A percentile compares a stretch with the other conserved stretches of the same genome.
Evolutionary conservation across 2,329 filamentous ascomycete species (phyloP).

Genomic region (Emmonsiellopsis sp.): DNA sequence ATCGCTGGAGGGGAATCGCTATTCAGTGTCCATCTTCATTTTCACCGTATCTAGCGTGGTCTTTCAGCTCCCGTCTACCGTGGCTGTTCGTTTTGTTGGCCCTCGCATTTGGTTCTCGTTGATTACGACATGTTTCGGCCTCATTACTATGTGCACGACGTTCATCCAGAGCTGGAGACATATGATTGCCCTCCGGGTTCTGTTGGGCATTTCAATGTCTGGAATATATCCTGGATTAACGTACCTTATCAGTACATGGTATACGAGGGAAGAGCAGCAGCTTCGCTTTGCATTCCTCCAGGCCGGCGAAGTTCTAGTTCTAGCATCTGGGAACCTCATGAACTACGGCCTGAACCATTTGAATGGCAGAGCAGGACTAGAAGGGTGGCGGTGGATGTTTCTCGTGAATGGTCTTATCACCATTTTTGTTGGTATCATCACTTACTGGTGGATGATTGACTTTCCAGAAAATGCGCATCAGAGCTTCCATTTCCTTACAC

Average conservation of each 20-base stretch:
- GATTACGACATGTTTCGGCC: constrained; percentile 52
- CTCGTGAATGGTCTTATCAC: constrained; percentile 56
- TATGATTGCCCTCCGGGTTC: constrained; percentile 58
- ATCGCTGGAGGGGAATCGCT: constrained; percentile 54
- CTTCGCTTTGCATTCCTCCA: constrained; percentile 57
- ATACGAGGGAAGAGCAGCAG: constrained; percentile 56
- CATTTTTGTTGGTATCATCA: constrained; percentile 47
- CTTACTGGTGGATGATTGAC: constrained; percentile 63
- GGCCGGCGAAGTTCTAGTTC: constrained; percentile 53
- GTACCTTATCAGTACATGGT: constrained; percentile 47
- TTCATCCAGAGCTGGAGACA: constrained; percentile 59
- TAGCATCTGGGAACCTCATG: constrained; percentile 57
- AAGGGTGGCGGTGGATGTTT: constrained; percentile 62
- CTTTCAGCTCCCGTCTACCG: constrained; percentile 59
- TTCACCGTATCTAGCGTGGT: constrained; percentile 60
- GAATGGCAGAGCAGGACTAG: constrained; percentile 45
- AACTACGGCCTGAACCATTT: constrained; percentile 61
- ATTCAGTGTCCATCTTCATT: constrained; percentile 62
- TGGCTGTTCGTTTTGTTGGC: constrained; percentile 55
- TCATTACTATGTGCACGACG: constrained; percentile 59
- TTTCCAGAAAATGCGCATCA: constrained; percentile 53
- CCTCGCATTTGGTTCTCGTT: constrained; percentile 53
- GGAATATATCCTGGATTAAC: constrained; percentile 37
- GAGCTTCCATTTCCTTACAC: constrained; percentile 49
- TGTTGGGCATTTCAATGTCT: constrained; percentile 55